Evolutionary conservation across 108 stramenopile genomes (phyloP), one percentile per base, ranked within the genome.

Genomic region (Skeletonema grethae): DNA sequence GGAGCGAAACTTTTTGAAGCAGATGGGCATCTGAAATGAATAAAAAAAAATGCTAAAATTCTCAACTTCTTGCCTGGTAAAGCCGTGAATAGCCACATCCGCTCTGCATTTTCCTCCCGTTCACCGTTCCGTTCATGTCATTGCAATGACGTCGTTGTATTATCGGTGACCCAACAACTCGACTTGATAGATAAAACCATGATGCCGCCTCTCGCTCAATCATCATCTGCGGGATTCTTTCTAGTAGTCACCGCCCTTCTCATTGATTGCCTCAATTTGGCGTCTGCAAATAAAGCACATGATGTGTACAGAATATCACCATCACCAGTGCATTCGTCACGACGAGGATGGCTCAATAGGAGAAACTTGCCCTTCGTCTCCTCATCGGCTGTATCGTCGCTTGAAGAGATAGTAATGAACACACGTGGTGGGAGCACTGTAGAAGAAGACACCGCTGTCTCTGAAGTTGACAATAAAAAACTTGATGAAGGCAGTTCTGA

Each of bases 381-480:
- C 2, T 63, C 35, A 46, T 63, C 63, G 24, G 28, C 29, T 22
- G 10, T n/a, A 6, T 28, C 60, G 13, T 35, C 34, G 36, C 18
- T 53, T 11, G 11, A 57, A 22, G 57, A 20, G 0, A 18, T 32
- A 10, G 6, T 79, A 31, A 38, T 57, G n/a, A 9, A 62, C n/a
- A 48, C 48, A 24, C 70, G 78, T 46, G 71, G 71, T 24, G 78
- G 70, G 13, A 70, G 63, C 67, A 56, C 67, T 13, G 63, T 53
- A 29, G 53, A 55, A 46, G 62, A 57, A 8, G 73, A 59, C 6
- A 31, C 43, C 24, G 5, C 8, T 35, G 61, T 16, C 43, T 43
- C 25, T 45, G 70, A 34, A 28, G 57, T 59, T 24, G 57, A 24
- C 41, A 39, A 16, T 48, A 4, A 36, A 25, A 3, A 3, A n/a